Percentiles rank a stretch among this genome's conserved stretches.
These are phyloP conservation scores for Zymoseptoria brevis DNA, from an alignment of 2,329 filamentous ascomycete species.

Conservation along the genomic window DNA sequence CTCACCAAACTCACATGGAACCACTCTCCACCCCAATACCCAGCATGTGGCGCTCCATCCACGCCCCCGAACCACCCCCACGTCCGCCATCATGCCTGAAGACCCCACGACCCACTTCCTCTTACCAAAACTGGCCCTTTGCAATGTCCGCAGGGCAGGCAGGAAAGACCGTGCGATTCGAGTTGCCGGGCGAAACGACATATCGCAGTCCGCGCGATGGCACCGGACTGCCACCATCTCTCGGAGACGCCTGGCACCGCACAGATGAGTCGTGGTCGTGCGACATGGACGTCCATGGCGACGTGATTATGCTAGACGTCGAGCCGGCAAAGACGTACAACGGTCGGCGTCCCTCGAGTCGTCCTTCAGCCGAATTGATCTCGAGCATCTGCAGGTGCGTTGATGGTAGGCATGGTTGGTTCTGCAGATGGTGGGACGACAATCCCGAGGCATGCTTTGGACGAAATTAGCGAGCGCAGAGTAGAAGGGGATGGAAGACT, in stretches of 20 bases:
- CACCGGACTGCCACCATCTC: background rate
- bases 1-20: background rate
- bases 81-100: background rate
- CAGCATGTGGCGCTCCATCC: background rate
- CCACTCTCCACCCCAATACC: background rate
- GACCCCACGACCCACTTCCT: background rate
- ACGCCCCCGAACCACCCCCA: background rate
- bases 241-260: background rate
- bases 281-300: background rate
- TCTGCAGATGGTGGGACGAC: background rate
- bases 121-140: background rate
- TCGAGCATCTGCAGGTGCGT: background rate
- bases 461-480: background rate
- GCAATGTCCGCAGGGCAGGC: background rate
- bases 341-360: background rate
- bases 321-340: background rate
- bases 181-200: background rate
- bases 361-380: background rate
- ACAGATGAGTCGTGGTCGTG: background rate
- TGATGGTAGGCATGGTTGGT: background rate
- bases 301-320: background rate
- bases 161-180: background rate
- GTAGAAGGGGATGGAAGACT: background rate
- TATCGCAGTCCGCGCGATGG: background rate
- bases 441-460: background rate